Evolutionary conservation across 177 flowering plant species (phyloP).

Genomic region (Vitis hybrid): DNA sequence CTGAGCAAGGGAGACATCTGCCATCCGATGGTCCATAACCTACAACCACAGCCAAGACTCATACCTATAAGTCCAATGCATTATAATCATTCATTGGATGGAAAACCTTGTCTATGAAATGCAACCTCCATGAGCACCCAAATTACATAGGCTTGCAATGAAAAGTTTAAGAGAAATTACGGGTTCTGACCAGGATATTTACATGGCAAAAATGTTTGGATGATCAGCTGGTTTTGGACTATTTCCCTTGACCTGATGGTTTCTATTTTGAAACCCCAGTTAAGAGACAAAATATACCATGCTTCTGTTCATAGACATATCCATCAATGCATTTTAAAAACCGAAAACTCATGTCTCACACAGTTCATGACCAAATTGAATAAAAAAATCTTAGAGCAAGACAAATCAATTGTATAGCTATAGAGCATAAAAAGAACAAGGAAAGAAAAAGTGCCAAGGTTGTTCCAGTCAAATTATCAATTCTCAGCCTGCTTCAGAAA

Average conservation of each 20-base stretch:
- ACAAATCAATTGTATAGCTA: background rate
- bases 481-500: no score
- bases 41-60: slow-evolving; percentile 19
- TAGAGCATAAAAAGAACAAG: background rate
- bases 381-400: background rate
- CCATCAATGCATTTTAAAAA: background rate
- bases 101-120: background rate
- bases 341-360: background rate
- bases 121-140: background rate
- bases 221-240: background rate
- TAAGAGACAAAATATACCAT: background rate
- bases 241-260: background rate
- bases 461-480: no score
- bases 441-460: background rate
- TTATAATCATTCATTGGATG: background rate
- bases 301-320: background rate
- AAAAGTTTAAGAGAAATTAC: background rate
- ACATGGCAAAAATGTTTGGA: no score
- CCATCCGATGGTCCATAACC: slow-evolving; percentile 63
- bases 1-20: slow-evolving; percentile 50
- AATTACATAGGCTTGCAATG: background rate
- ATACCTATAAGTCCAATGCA: background rate
- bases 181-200: no score
- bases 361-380: background rate
- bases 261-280: background rate